phyloP scores from a whole-genome alignment of 306 rosid species.

The Cucurbita ficifolia region DNA sequence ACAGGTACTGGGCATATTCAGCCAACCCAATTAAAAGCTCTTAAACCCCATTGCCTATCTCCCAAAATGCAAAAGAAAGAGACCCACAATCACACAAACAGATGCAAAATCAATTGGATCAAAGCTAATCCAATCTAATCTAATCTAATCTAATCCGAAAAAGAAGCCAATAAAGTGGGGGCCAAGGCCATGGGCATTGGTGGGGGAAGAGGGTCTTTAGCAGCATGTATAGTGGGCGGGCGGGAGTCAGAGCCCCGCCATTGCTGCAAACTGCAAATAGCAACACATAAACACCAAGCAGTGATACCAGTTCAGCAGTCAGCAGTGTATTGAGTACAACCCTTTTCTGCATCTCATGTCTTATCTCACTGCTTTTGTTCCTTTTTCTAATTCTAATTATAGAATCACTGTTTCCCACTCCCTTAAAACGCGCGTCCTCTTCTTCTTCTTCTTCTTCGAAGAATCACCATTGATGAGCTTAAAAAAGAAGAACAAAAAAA shows the following conservation, averaged over 20 bases:
- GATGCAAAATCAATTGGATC: not conserved
- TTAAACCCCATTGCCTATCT: not conserved
- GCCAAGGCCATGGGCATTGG: conserved; percentile 7
- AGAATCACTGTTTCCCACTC: conserved; percentile 9
- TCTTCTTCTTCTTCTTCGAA: not conserved
- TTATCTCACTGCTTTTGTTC: conserved; percentile 20
- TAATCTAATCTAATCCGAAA: no score
- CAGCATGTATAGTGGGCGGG: conserved; percentile 37
- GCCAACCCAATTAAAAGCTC: not conserved
- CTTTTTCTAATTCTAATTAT: conserved; percentile 5
- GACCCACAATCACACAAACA: not conserved
- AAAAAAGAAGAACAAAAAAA: no score
- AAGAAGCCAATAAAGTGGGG: not conserved
- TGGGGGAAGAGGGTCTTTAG: conserved; percentile 2
- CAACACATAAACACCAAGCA: not conserved
- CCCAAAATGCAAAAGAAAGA: not conserved
- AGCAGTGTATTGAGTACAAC: not conserved
- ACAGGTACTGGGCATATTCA: conserved; percentile 5
- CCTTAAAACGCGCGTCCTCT: conserved; percentile 10
- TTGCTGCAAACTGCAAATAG: not conserved
- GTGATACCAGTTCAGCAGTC: not conserved
- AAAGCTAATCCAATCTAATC: not conserved
- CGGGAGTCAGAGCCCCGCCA: conserved; percentile 15
- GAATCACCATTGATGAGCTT: not conserved
- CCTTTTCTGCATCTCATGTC: conserved; percentile 37